phyloP scores from a whole-genome alignment of 2,329 filamentous ascomycete species.

The Lasiodiplodia hormozganensis region DNA sequence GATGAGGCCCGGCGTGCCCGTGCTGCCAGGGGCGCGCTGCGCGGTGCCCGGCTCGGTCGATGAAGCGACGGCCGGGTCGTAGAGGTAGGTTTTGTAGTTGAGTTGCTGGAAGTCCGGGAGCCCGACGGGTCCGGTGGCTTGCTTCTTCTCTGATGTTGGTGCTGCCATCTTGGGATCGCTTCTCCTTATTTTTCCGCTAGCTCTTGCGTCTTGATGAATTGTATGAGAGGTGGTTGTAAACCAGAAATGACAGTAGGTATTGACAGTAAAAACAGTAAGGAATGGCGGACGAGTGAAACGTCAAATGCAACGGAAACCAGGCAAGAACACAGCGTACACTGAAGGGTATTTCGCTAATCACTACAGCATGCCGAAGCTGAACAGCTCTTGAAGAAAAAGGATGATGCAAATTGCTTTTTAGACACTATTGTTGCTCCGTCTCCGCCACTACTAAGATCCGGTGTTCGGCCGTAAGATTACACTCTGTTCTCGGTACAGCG shows the following conservation, averaged over 20 bases:
- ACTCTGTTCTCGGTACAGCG: not conserved
- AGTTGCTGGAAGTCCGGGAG: conserved; percentile 42
- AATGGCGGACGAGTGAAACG: not conserved
- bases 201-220: not conserved
- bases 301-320: not conserved
- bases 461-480: conserved; percentile 21
- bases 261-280: not conserved
- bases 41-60: conserved; percentile 6
- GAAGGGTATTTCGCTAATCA: not conserved
- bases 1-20: conserved; percentile 37
- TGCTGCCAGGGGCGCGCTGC: not conserved
- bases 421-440: not conserved
- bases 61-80: conserved; percentile 34
- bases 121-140: not conserved
- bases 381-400: not conserved
- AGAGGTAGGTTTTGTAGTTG: conserved; percentile 44
- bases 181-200: not conserved
- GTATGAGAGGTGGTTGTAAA: not conserved
- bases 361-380: not conserved
- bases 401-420: not conserved
- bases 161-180: not conserved
- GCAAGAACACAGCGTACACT: not conserved
- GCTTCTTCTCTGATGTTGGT: not conserved
- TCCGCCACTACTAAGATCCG: not conserved
- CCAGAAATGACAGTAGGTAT: not conserved